These are phyloP conservation scores for Fusarium sp. DNA, from an alignment of 2,329 filamentous ascomycete genomes.

Conservation along the genomic window DNA sequence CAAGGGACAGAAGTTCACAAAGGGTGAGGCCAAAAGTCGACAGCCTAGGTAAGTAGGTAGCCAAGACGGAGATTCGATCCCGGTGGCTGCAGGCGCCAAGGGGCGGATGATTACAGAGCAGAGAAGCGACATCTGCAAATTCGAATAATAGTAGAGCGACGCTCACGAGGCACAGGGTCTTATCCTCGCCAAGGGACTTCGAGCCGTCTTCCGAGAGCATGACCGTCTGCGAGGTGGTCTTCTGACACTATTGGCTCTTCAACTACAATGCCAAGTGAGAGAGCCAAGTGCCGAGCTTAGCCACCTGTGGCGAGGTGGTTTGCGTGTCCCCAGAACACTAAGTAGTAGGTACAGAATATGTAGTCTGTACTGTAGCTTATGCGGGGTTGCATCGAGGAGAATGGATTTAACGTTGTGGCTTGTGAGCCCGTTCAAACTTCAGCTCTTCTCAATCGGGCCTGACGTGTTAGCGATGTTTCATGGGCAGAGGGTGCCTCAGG, in stretches of 20 bases:
- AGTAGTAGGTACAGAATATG: too few species aligned
- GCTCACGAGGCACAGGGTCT: constrained; percentile 12
- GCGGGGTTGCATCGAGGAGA: constrained; percentile 17
- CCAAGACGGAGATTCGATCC: constrained; percentile 21
- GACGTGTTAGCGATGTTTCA: constrained; percentile 34
- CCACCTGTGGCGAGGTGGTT: constrained; percentile 45
- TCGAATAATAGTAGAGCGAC: too few species aligned
- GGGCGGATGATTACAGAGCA: neutral
- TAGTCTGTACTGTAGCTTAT: too few species aligned
- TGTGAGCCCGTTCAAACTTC: constrained; percentile 21
- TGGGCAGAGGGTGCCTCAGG: constrained; percentile 5
- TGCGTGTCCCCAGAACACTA: constrained; percentile 33
- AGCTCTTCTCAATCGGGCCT: constrained; percentile 31
- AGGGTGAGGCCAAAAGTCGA: neutral
- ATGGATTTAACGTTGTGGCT: constrained; percentile 36
- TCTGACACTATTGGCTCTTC: constrained; percentile 27
- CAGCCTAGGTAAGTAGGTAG: constrained; percentile 1
- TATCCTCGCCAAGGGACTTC: constrained; percentile 21
- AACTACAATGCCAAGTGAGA: constrained; percentile 12
- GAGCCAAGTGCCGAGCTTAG: constrained; percentile 35
- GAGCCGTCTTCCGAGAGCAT: constrained; percentile 33
- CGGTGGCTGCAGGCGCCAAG: constrained; percentile 24
- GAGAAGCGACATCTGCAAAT: neutral
- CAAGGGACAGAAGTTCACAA: constrained; percentile 6
- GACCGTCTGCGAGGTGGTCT: neutral